phyloP scores from a whole-genome alignment of 805 yeast genomes.

The Sporopachydermia lactativora region DNA sequence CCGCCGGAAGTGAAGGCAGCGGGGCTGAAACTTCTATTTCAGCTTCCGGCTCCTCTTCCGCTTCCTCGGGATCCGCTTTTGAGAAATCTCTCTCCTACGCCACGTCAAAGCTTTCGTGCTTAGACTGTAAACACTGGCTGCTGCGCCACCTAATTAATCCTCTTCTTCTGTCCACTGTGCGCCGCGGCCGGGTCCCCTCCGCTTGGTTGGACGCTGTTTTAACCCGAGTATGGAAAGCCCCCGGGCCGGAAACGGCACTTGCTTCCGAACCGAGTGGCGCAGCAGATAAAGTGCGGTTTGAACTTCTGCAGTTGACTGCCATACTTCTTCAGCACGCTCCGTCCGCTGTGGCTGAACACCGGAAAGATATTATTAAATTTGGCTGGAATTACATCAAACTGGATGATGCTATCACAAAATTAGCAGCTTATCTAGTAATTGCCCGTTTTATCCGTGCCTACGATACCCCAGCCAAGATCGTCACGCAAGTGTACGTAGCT shows the following conservation, averaged over 20 bases:
- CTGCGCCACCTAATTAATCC: conserved; percentile 51
- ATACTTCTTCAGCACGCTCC: conserved; percentile 60
- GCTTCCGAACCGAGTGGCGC: conserved; percentile 41
- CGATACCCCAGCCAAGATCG: conserved; percentile 80
- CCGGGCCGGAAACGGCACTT: conserved; percentile 29
- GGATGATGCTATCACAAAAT: conserved; percentile 81
- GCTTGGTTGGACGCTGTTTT: conserved; percentile 56
- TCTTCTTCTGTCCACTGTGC: conserved; percentile 46
- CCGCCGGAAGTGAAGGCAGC: no score
- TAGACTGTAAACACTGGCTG: conserved; percentile 13
- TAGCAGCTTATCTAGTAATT: conserved; percentile 83
- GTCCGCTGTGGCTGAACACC: conserved; percentile 36
- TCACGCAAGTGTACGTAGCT: conserved; percentile 87
- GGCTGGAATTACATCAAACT: conserved; percentile 87
- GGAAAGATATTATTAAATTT: conserved; percentile 82
- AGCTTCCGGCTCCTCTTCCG: neutral
- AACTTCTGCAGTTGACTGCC: conserved; percentile 70
- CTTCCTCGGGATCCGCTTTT: conserved; percentile 12
- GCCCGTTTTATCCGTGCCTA: conserved; percentile 75
- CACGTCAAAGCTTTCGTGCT: neutral
- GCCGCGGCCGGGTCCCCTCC: conserved; percentile 19
- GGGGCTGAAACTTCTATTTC: no score
- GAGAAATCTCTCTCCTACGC: neutral
- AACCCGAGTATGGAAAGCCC: conserved; percentile 53
- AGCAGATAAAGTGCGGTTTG: conserved; percentile 62